Evolutionary conservation across 176 grass and related monocot genomes (phyloP).

Genomic region (Carex littledalei): DNA sequence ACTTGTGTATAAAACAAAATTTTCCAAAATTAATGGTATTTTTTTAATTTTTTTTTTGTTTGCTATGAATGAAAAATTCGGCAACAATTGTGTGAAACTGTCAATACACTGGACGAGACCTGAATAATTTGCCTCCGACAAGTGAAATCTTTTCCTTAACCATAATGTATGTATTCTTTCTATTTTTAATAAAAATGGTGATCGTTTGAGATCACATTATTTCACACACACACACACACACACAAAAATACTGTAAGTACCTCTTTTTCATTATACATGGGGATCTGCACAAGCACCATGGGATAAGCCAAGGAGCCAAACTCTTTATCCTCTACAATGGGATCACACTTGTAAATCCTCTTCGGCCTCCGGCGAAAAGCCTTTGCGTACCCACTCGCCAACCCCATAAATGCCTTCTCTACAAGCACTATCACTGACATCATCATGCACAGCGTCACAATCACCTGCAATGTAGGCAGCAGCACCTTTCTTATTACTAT

Average conservation of each 20-base stretch:
- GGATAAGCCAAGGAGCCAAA: conserved; percentile 36
- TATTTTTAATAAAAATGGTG: too few species aligned
- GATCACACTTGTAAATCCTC: conserved; percentile 36
- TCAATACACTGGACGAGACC: too few species aligned
- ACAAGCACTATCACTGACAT: conserved; percentile 56
- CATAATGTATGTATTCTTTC: too few species aligned
- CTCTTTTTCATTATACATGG: conserved; percentile 90
- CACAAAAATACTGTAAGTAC: conserved; percentile 31
- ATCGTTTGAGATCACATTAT: too few species aligned
- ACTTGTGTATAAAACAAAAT: too few species aligned
- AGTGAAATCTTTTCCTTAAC: too few species aligned
- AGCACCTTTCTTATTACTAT: conserved; percentile 23
- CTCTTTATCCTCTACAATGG: conserved; percentile 37
- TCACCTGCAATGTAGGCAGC: conserved; percentile 33
- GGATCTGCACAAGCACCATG: conserved; percentile 89
- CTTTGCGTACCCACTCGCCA: conserved; percentile 29
- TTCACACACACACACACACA: not conserved
- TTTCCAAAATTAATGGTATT: too few species aligned
- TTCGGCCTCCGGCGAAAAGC: conserved; percentile 24
- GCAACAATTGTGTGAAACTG: too few species aligned
- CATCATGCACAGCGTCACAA: conserved; percentile 40
- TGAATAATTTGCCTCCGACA: too few species aligned
- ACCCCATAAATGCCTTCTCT: conserved; percentile 54
- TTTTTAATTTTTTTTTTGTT: too few species aligned
- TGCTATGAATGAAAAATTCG: too few species aligned